These are phyloP conservation scores for Escallonia herrerae DNA, from an alignment of 129 eudicot species.

Conservation along the genomic window DNA sequence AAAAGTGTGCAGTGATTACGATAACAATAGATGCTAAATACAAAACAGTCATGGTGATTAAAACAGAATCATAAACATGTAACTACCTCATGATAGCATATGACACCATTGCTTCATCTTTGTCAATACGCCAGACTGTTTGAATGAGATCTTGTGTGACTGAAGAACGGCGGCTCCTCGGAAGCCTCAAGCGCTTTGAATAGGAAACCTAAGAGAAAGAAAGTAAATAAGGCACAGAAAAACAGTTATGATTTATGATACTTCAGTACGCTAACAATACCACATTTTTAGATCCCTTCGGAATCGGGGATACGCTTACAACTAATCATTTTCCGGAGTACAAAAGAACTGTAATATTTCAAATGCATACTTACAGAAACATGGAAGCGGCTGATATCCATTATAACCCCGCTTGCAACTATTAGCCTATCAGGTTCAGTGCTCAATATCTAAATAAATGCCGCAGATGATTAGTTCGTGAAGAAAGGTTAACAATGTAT, in stretches of 20 bases:
- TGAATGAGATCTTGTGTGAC: constrained; percentile 46
- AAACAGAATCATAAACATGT: background rate
- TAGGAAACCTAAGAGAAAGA: constrained; percentile 49
- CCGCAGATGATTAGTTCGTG: constrained; percentile 4
- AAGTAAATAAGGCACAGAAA: constrained; percentile 1
- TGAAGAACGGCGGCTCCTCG: constrained; percentile 50
- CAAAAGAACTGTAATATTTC: background rate
- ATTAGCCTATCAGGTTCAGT: constrained; percentile 61
- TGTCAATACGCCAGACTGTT: constrained; percentile 88
- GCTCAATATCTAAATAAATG: constrained; percentile 61
- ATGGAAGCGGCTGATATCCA: constrained; percentile 59
- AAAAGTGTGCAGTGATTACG: constrained; percentile 6
- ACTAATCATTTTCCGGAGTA: background rate
- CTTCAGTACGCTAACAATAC: too few species aligned
- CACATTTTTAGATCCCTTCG: background rate
- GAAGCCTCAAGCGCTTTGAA: constrained; percentile 87
- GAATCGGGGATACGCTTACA: background rate
- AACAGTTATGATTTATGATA: background rate
- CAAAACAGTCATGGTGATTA: background rate
- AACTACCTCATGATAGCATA: constrained; percentile 84
- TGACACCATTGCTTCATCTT: constrained; percentile 75
- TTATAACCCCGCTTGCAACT: constrained; percentile 73
- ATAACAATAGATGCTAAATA: background rate
- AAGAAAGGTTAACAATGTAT: background rate
- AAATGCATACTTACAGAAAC: constrained; percentile 49